Percentiles rank a stretch among this genome's conserved stretches.
phyloP scores from a whole-genome alignment of 139 green algal species.

The Microglena sp. region DNA sequence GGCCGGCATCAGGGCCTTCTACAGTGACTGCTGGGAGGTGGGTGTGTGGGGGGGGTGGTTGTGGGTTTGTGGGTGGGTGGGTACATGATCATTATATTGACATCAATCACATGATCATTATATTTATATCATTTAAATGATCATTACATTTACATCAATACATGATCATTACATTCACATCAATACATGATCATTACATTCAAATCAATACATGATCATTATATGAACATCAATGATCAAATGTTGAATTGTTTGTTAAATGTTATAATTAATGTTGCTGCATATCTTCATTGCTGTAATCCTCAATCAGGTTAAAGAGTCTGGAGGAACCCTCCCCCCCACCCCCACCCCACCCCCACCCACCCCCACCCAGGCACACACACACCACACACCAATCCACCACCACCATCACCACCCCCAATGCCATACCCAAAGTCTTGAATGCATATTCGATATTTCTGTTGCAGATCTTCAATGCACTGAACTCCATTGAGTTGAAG shows the following conservation, averaged over 20 bases:
- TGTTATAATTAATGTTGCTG: no score
- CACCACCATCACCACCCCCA: background rate
- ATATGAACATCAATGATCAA: background rate
- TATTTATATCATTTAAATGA: background rate
- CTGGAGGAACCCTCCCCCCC: no score
- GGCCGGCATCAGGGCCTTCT: conserved; percentile 76
- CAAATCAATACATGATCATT: background rate
- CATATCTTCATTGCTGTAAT: no score
- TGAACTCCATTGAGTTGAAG: conserved; percentile 89
- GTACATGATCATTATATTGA: background rate
- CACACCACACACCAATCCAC: background rate
- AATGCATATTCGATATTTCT: no score
- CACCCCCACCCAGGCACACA: background rate
- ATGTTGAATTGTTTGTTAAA: no score
- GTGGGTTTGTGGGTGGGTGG: background rate
- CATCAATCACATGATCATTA: background rate
- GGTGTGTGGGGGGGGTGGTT: background rate
- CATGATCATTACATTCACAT: background rate
- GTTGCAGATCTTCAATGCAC: conserved; percentile 61
- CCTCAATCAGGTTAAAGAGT: no score
- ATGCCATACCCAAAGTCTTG: no score
- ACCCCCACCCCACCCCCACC: background rate
- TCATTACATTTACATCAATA: background rate
- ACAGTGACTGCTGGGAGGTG: conserved; percentile 78
- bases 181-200: background rate